Percentiles rank a stretch among this genome's conserved stretches.
phyloP scores from a whole-genome alignment of 768 basidiomycete species.

The Plicaturopsis crispa region DNA sequence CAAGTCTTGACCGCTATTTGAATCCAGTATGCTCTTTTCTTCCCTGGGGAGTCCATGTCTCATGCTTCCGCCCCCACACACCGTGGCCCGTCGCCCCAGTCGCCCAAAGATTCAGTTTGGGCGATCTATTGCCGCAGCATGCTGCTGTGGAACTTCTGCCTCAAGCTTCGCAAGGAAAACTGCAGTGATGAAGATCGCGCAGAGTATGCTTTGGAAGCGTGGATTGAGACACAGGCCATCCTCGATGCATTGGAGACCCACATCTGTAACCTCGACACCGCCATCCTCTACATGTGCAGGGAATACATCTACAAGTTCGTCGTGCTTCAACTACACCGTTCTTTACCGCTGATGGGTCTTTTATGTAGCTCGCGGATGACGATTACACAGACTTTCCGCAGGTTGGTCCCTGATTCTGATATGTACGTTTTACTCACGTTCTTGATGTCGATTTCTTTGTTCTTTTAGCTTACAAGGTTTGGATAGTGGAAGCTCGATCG shows the following conservation, averaged over 20 bases:
- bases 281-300: constrained; percentile 56
- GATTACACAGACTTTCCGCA: constrained; percentile 54
- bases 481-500: constrained; percentile 26
- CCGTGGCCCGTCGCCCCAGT: constrained; percentile 34
- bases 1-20: background rate
- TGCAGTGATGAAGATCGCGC: constrained; percentile 45
- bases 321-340: constrained; percentile 5
- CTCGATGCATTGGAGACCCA: constrained; percentile 64
- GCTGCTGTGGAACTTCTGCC: constrained; percentile 72
- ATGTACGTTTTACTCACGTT: constrained; percentile 13
- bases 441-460: constrained; percentile 13
- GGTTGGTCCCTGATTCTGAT: constrained; percentile 34
- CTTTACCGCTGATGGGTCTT: constrained; percentile 9
- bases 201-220: constrained; percentile 52
- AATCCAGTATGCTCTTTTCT: constrained; percentile 46
- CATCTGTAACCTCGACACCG: constrained; percentile 62
- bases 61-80: constrained; percentile 31
- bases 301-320: constrained; percentile 74
- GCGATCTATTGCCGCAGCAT: constrained; percentile 76
- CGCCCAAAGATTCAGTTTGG: constrained; percentile 75
- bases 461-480: constrained; percentile 42
- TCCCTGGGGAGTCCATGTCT: constrained; percentile 67
- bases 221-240: constrained; percentile 59
- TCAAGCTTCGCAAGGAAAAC: constrained; percentile 36
- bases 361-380: constrained; percentile 52